phyloP scores from a whole-genome alignment of 192 early-diverging fungal species.

The Nowakowskiella sp. region DNA sequence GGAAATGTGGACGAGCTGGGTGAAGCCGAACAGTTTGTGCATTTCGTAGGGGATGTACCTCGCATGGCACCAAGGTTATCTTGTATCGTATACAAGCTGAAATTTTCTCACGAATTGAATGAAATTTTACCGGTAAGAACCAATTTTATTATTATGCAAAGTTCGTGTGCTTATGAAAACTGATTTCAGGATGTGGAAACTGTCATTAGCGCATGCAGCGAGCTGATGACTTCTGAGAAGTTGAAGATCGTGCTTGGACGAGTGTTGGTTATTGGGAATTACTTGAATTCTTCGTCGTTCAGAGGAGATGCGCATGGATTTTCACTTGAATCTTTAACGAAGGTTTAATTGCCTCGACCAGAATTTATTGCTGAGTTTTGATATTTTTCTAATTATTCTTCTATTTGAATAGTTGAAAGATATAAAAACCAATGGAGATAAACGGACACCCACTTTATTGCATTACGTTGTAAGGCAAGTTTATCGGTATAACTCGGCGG shows the following conservation, averaged over 20 bases:
- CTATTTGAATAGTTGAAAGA: conserved; percentile 24
- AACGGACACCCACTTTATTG: conserved; percentile 32
- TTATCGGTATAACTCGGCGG: conserved; percentile 24
- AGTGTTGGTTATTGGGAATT: conserved; percentile 43
- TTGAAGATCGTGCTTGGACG: conserved; percentile 25
- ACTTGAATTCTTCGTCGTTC: conserved; percentile 38
- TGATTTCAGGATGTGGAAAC: conserved; percentile 22
- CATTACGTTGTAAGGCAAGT: conserved; percentile 38
- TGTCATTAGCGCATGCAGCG: conserved; percentile 24
- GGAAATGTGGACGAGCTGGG: conserved; percentile 32
- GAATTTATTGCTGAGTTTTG: conserved; percentile 5
- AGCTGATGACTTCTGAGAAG: conserved; percentile 18
- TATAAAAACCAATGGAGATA: conserved; percentile 21
- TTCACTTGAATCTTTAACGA: conserved; percentile 27
- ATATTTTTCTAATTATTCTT: not conserved
- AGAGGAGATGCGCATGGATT: conserved; percentile 45
- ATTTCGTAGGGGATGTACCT: conserved; percentile 28
- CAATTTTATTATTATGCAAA: not conserved
- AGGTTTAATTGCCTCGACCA: conserved; percentile 1
- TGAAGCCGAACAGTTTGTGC: conserved; percentile 36
- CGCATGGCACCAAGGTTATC: conserved; percentile 26
- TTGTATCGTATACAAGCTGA: conserved; percentile 30
- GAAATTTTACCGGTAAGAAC: conserved; percentile 21
- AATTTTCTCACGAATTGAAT: conserved; percentile 34
- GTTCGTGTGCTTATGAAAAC: not conserved